Conservation (phyloP, 257 asterid species). For the Fraxinus pennsylvanica region DNA sequence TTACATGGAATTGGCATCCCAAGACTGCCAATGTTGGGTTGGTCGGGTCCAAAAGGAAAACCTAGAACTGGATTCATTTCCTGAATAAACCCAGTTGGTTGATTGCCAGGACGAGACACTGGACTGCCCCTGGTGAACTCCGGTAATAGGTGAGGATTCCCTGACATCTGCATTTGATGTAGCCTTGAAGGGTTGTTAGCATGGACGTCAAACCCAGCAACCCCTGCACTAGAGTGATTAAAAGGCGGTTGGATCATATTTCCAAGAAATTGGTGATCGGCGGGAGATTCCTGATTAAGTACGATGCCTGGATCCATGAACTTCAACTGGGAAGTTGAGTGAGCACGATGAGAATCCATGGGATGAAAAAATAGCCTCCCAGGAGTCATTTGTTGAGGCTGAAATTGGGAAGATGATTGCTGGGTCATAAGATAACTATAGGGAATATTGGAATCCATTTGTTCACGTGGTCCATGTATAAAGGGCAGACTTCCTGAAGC, state of each 20-base stretch:
- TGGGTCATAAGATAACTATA: slow-evolving; percentile 46
- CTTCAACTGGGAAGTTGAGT: slow-evolving; percentile 60
- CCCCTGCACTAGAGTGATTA: slow-evolving; percentile 56
- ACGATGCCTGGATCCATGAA: slow-evolving; percentile 50
- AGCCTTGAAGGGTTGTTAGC: slow-evolving; percentile 48
- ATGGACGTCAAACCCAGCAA: slow-evolving; percentile 59
- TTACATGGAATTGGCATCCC: slow-evolving; percentile 56
- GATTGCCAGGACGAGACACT: slow-evolving; percentile 53
- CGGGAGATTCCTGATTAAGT: slow-evolving; percentile 46
- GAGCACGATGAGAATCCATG: slow-evolving; percentile 58
- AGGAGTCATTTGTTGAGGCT: slow-evolving; percentile 53
- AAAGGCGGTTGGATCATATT: slow-evolving; percentile 54
- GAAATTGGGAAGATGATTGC: slow-evolving; percentile 56
- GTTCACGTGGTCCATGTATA: slow-evolving; percentile 44
- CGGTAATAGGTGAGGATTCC: slow-evolving; percentile 46
- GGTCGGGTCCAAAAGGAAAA: slow-evolving; percentile 54
- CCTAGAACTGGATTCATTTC: slow-evolving; percentile 62
- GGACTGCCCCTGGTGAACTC: slow-evolving; percentile 56
- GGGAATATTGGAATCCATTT: slow-evolving; percentile 44
- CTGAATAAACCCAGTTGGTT: slow-evolving; percentile 50
- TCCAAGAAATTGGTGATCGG: slow-evolving; percentile 51
- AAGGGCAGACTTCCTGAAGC: slow-evolving; percentile 51
- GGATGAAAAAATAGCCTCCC: slow-evolving; percentile 54
- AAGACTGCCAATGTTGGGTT: slow-evolving; percentile 45
- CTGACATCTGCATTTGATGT: slow-evolving; percentile 70